phyloP scores from a whole-genome alignment of 2,329 filamentous ascomycete species.

The Lizonia empirigonia region DNA sequence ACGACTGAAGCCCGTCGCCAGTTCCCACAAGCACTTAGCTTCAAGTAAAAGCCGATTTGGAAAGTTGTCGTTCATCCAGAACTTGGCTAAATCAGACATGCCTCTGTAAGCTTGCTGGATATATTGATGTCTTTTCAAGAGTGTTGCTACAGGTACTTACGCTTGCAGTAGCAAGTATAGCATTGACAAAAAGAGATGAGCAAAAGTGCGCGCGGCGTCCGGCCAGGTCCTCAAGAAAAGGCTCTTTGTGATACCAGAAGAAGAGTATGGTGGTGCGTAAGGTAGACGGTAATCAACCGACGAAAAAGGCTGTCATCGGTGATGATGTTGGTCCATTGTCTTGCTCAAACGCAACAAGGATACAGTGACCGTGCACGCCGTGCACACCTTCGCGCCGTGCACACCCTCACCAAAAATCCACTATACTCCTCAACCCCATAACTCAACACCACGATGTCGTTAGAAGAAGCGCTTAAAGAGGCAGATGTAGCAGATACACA shows the following conservation, averaged over 20 bases:
- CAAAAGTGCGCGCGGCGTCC: slow-evolving; percentile 17
- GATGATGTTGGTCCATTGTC: slow-evolving; percentile 25
- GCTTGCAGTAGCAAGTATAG: slow-evolving; percentile 28
- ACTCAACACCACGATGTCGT: too few species aligned
- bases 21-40: slow-evolving; percentile 30
- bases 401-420: too few species aligned
- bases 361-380: too few species aligned
- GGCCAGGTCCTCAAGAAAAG: slow-evolving; percentile 29
- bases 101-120: slow-evolving; percentile 13
- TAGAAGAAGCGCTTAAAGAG: too few species aligned
- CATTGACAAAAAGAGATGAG: slow-evolving; percentile 27
- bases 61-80: slow-evolving; percentile 25
- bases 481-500: too few species aligned
- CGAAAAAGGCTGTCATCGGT: slow-evolving; percentile 24
- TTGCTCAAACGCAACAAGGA: slow-evolving; percentile 17
- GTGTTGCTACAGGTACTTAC: slow-evolving; percentile 11
- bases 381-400: too few species aligned
- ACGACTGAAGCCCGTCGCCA: slow-evolving; percentile 15
- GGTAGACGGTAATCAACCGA: slow-evolving; percentile 19
- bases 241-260: slow-evolving; percentile 23
- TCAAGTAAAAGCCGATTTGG: slow-evolving; percentile 27
- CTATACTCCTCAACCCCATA: too few species aligned
- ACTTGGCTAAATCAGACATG: slow-evolving; percentile 8
- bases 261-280: slow-evolving; percentile 20
- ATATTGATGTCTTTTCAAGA: neutral